phyloP scores from a whole-genome alignment of 306 rosid genomes.

The Casuarina cunninghamiana region DNA sequence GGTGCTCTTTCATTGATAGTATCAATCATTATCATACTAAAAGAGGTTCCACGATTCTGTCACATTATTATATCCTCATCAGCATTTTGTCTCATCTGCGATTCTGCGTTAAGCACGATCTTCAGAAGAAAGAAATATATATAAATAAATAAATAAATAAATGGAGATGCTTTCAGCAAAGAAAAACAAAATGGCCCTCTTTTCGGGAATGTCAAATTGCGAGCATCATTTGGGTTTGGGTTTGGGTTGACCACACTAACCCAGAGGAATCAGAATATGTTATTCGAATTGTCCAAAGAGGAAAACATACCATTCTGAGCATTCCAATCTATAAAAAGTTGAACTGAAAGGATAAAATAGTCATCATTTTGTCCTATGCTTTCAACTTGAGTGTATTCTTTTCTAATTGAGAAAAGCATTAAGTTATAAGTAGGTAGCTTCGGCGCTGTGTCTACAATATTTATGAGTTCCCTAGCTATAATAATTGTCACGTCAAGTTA shows the following conservation, averaged over 20 bases:
- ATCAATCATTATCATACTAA: constrained; percentile 2
- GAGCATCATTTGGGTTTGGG: neutral
- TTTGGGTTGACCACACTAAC: neutral
- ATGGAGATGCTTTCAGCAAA: neutral
- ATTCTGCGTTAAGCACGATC: neutral
- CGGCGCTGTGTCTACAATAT: no score
- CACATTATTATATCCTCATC: neutral
- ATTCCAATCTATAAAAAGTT: neutral
- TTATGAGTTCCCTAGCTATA: no score
- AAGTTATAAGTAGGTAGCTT: no score
- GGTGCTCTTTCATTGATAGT: constrained; percentile 14
- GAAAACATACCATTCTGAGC: neutral
- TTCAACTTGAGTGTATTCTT: neutral
- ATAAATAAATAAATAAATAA: neutral
- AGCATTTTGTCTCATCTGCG: constrained; percentile 5
- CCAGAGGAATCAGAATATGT: neutral
- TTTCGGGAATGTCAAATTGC: neutral
- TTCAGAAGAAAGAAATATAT: neutral
- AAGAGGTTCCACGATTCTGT: constrained; percentile 1
- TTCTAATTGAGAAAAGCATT: neutral
- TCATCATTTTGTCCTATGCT: neutral
- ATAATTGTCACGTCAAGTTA: no score
- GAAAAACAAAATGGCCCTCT: neutral
- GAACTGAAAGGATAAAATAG: neutral
- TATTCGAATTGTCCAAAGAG: neutral